Evolutionary conservation across 345 rosid genomes (phyloP), one percentile per base, ranked within the genome.

Genomic region (Firmiana major): DNA sequence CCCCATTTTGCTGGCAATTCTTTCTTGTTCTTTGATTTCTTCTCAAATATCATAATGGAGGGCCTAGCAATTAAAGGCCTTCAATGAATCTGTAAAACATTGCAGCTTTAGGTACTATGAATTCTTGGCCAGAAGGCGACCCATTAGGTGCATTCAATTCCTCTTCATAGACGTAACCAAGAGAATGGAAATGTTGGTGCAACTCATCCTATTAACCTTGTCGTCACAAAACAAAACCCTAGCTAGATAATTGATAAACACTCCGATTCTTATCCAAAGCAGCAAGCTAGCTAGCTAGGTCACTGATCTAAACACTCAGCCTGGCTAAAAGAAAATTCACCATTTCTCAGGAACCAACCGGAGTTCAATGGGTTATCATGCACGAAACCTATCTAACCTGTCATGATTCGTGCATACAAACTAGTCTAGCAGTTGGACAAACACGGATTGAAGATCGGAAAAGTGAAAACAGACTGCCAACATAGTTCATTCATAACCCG

Each of bases 61-160:
- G 84, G 78, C 83, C 83, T 73, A 78, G 86, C 84, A 63, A 81
- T 79, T 81, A 73, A 83, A 77, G 71, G 80, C 81, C 67, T 77
- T 80, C 81, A 81, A 83, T 83, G 84, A 83, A 85, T 80, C 81
- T 64, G 82, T 42, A 73, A 81, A 74, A 78, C 76, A 57, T 73
- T 79, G 46, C 82, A 82, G 86, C 73, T 75, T 79, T 81, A 78
- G 85, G 85, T 83, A 78, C 80, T 42, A 74, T 77, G 85, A 81
- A 83, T 83, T 80, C 82, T 77, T 82, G 74, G 64, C 78, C 74
- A 10, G 70, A 81, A 77, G 80, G 57, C 21, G 53, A 43, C 69
- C 78, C 42, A 46, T 70, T 60, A 71, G 69, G 22, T 75, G 87
- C 90, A 89, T 87, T 87, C 60, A 84, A 83, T 87, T 77, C 85